A percentile compares a stretch with the other conserved stretches of the same genome.
phyloP scores from a whole-genome alignment of 139 green algal species.

The Closterium sp. region DNA sequence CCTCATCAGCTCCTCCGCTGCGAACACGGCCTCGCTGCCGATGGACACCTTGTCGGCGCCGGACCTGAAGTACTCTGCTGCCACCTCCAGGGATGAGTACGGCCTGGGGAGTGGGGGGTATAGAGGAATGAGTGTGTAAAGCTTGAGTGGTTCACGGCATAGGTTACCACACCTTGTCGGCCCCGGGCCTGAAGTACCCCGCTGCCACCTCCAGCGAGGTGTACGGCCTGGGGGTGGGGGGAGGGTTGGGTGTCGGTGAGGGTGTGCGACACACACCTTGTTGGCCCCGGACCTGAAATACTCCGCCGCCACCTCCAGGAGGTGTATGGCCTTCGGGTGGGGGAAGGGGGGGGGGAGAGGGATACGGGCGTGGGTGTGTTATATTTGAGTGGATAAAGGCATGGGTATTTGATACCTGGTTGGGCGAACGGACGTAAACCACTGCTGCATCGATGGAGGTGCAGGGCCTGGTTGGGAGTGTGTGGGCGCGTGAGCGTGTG shows the following conservation, averaged over 20 bases:
- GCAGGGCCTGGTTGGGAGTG: too few species aligned
- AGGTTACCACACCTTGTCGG: conserved; percentile 96
- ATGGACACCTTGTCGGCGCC: conserved; percentile 98
- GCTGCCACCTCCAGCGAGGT: conserved; percentile 88
- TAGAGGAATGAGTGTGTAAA: neutral
- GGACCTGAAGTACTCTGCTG: conserved; percentile 92
- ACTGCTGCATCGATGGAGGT: too few species aligned
- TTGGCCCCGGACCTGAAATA: conserved; percentile 96
- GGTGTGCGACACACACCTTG: too few species aligned
- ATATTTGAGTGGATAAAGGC: too few species aligned
- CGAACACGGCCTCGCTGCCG: conserved; percentile 76
- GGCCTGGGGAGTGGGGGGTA: neutral
- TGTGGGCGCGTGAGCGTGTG: too few species aligned
- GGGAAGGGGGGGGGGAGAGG: too few species aligned
- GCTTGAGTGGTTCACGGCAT: conserved; percentile 86
- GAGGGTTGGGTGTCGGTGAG: too few species aligned
- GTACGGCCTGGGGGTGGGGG: too few species aligned
- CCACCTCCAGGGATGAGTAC: conserved; percentile 90
- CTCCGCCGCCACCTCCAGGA: conserved; percentile 89
- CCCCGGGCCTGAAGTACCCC: conserved; percentile 92
- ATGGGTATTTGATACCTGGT: too few species aligned
- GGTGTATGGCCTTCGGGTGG: too few species aligned
- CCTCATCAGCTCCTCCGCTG: conserved; percentile 54
- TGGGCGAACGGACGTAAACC: too few species aligned
- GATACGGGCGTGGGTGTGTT: too few species aligned